These are phyloP conservation scores for Starmerella apicola DNA, from an alignment of 805 yeast genomes.

Conservation along the genomic window DNA sequence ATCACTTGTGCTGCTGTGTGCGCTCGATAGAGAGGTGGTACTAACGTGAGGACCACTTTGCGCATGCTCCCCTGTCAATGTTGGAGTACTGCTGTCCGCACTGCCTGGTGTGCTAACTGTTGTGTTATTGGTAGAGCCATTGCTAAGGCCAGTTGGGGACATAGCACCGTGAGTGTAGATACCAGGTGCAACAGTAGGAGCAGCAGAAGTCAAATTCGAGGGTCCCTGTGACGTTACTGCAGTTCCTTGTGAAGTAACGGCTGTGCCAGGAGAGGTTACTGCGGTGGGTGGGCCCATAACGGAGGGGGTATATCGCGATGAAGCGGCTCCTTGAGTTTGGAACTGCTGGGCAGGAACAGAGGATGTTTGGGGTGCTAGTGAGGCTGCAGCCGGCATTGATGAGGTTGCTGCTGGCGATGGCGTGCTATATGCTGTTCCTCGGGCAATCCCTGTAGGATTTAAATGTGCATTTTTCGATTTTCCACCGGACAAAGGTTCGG, in stretches of 20 bases:
- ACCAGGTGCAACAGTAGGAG: background rate
- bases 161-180: background rate
- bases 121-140: too few species aligned
- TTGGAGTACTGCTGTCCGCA: background rate
- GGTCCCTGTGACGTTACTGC: background rate
- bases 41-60: background rate
- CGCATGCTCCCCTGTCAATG: background rate
- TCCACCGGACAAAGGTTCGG: background rate
- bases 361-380: too few species aligned
- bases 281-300: too few species aligned
- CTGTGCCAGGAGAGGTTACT: too few species aligned
- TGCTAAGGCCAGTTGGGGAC: background rate
- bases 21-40: conserved; percentile 1
- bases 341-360: too few species aligned
- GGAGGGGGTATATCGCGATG: too few species aligned
- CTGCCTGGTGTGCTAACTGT: background rate
- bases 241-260: too few species aligned
- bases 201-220: background rate
- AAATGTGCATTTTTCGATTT: background rate
- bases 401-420: too few species aligned
- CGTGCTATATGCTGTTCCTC: too few species aligned
- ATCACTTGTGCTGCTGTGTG: conserved; percentile 11
- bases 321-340: too few species aligned
- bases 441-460: too few species aligned
- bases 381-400: too few species aligned